Conservation (phyloP, 129 eudicot genomes). For the Glebionis coronaria region DNA sequence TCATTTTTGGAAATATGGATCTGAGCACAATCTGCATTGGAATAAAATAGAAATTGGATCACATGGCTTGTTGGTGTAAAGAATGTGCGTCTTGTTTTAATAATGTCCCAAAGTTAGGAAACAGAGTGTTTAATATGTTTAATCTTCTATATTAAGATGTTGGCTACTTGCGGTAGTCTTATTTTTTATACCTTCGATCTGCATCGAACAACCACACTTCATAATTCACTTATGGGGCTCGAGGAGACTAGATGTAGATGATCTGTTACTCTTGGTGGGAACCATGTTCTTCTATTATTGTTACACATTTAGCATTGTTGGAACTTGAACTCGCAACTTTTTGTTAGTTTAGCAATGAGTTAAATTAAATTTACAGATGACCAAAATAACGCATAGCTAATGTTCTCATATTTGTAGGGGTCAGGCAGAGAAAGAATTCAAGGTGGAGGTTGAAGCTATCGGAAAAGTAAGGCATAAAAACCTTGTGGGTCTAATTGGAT, state of each 20-base stretch:
- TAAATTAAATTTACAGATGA: not conserved
- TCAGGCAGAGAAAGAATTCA: slow-evolving; percentile 93
- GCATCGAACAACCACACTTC: not conserved
- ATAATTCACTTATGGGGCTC: slow-evolving; percentile 17
- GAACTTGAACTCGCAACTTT: no score
- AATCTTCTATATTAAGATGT: slow-evolving; percentile 11
- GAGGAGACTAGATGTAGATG: slow-evolving; percentile 13
- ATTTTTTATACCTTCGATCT: slow-evolving; percentile 22
- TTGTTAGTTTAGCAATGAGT: no score
- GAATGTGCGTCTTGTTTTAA: slow-evolving; percentile 23
- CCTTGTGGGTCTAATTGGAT: slow-evolving; percentile 88
- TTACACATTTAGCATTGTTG: not conserved
- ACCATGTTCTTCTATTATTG: not conserved
- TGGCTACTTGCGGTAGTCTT: slow-evolving; percentile 19
- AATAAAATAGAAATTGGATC: slow-evolving; percentile 28
- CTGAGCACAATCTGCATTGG: slow-evolving; percentile 26
- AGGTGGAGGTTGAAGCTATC: slow-evolving; percentile 98
- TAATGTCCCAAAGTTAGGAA: slow-evolving; percentile 28
- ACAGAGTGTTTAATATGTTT: slow-evolving; percentile 30
- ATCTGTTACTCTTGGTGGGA: slow-evolving; percentile 17
- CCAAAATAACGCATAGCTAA: slow-evolving; percentile 6
- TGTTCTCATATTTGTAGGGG: slow-evolving; percentile 52
- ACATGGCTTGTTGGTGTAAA: slow-evolving; percentile 34
- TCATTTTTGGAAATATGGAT: slow-evolving; percentile 19
- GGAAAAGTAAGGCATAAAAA: slow-evolving; percentile 99